These are phyloP conservation scores for Cystobasidiopsis lactophilus DNA, from an alignment of 768 basidiomycete species.

Conservation along the genomic window DNA sequence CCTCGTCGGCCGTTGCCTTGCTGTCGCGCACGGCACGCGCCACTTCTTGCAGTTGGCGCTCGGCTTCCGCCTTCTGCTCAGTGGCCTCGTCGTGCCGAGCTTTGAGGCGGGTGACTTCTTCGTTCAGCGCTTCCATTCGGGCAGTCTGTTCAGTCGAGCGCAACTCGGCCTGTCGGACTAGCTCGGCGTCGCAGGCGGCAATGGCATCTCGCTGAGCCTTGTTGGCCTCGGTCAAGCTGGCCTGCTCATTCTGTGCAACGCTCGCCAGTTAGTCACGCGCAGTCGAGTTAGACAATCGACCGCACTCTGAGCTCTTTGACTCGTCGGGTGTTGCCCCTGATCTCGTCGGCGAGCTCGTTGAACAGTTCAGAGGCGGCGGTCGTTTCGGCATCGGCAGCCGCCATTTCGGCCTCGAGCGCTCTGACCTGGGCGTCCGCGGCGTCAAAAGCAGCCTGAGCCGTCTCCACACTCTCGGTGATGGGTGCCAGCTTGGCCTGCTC, in stretches of 20 bases:
- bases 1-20: background rate
- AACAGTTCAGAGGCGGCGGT: background rate
- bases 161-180: background rate
- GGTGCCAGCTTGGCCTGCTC: background rate
- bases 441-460: constrained; percentile 20
- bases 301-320: too few relatives aligned
- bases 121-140: background rate
- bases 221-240: too few relatives aligned
- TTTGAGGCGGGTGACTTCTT: background rate
- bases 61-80: background rate
- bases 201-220: too few relatives aligned
- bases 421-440: constrained; percentile 3
- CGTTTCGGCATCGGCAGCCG: constrained; percentile 11
- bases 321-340: too few relatives aligned
- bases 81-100: background rate
- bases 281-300: too few relatives aligned
- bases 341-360: background rate
- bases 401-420: constrained; percentile 6
- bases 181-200: too few relatives aligned
- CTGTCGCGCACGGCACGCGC: too few relatives aligned
- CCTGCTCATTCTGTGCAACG: too few relatives aligned
- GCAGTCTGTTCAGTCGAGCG: background rate
- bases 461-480: constrained; percentile 26
- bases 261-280: too few relatives aligned
- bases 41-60: too few relatives aligned